phyloP scores from a whole-genome alignment of 1,139 yeast genomes.

The Hansenula sp. region DNA sequence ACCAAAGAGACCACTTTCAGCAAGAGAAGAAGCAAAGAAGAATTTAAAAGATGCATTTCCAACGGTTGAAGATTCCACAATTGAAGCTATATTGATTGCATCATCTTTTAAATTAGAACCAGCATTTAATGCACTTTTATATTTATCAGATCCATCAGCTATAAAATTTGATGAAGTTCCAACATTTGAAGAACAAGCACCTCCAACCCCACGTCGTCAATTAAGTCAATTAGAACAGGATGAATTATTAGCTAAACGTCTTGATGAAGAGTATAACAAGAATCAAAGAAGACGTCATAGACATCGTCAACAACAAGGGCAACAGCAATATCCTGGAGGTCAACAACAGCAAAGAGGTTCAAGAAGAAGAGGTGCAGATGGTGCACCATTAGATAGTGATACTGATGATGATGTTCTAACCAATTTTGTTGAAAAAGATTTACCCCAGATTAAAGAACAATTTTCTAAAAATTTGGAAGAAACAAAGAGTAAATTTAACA shows the following conservation, averaged over 20 bases:
- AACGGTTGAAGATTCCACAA: slow-evolving; percentile 57
- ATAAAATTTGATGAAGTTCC: slow-evolving; percentile 53
- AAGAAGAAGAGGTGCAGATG: slow-evolving; percentile 33
- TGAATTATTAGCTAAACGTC: slow-evolving; percentile 75
- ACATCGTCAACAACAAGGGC: slow-evolving; percentile 21
- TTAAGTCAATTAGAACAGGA: slow-evolving; percentile 61
- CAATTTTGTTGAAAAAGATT: slow-evolving; percentile 55
- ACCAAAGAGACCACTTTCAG: slow-evolving; percentile 56
- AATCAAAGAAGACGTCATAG: slow-evolving; percentile 13
- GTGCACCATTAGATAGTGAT: slow-evolving; percentile 21
- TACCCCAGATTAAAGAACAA: slow-evolving; percentile 65
- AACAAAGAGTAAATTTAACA: slow-evolving; percentile 71
- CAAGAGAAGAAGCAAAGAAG: slow-evolving; percentile 45
- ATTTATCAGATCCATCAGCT: slow-evolving; percentile 70
- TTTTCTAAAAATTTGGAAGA: slow-evolving; percentile 79
- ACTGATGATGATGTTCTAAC: slow-evolving; percentile 57
- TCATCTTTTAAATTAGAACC: slow-evolving; percentile 76
- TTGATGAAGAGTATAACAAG: slow-evolving; percentile 67
- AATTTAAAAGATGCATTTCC: slow-evolving; percentile 84
- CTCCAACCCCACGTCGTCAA: slow-evolving; percentile 24
- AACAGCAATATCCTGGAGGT: slow-evolving; percentile 19
- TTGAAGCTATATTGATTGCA: slow-evolving; percentile 81
- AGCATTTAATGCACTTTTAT: slow-evolving; percentile 84
- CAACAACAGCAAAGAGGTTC: slow-evolving; percentile 21
- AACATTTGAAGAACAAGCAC: slow-evolving; percentile 25